Conservation (phyloP, 1,284 basidiomycete genomes). For the Pseudozyma flocculosa region DNA sequence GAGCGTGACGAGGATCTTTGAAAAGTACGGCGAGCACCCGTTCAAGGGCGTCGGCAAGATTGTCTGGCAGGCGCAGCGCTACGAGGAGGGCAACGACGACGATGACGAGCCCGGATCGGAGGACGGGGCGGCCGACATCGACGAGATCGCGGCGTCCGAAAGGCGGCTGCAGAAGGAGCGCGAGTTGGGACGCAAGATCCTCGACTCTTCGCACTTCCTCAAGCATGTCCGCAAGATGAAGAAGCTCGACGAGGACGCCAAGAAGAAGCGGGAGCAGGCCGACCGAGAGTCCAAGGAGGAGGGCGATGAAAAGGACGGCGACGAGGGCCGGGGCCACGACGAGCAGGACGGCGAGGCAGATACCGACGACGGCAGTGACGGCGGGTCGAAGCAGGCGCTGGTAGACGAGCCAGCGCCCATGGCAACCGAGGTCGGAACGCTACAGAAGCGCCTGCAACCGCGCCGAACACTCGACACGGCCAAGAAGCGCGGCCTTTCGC, state of each 20-base stretch:
- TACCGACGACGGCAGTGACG: no score
- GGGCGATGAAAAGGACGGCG: neutral
- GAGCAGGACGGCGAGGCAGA: no score
- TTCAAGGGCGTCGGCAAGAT: constrained; percentile 33
- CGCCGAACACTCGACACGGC: constrained; percentile 5
- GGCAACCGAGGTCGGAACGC: constrained; percentile 6
- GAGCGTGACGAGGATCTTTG: constrained; percentile 54
- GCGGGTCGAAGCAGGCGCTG: no score
- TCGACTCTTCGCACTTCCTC: constrained; percentile 24
- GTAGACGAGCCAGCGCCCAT: neutral
- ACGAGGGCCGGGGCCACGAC: no score
- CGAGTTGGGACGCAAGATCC: constrained; percentile 8
- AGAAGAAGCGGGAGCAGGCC: neutral
- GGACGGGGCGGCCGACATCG: neutral
- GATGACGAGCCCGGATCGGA: neutral
- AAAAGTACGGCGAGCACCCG: constrained; percentile 34
- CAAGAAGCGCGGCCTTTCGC: neutral
- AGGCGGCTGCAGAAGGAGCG: constrained; percentile 1
- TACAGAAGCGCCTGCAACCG: constrained; percentile 18
- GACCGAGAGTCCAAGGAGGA: neutral
- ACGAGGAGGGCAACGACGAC: neutral
- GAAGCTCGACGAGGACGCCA: constrained; percentile 4
- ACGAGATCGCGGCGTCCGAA: no score
- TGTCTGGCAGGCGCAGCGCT: constrained; percentile 4
- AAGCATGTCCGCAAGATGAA: constrained; percentile 29